phyloP scores from a whole-genome alignment of 2,329 filamentous ascomycete genomes.

The Cladosporium sp. region DNA sequence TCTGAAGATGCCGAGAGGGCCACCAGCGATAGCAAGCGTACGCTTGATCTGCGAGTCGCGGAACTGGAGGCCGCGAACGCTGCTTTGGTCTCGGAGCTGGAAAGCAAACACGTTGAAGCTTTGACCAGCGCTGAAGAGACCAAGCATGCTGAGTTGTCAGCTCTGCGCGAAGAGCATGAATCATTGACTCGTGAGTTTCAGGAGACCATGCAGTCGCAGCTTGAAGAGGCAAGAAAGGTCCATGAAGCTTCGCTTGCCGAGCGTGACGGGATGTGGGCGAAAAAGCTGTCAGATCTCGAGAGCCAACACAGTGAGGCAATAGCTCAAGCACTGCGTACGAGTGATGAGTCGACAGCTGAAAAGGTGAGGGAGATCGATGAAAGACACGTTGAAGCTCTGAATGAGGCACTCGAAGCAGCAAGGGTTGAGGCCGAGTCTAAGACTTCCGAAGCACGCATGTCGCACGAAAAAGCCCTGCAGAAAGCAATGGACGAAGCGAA shows the following conservation, averaged over 20 bases:
- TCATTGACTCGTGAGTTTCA: constrained; percentile 4
- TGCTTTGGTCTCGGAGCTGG: constrained; percentile 6
- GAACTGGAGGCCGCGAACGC: constrained; percentile 17
- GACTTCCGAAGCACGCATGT: constrained; percentile 13
- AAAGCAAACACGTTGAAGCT: constrained; percentile 13
- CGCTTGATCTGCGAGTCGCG: constrained; percentile 12
- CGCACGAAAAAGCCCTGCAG: constrained; percentile 15
- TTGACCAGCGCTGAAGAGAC: constrained; percentile 12
- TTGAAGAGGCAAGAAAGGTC: constrained; percentile 15
- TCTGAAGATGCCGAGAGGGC: constrained; percentile 13
- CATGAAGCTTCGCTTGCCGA: constrained; percentile 19
- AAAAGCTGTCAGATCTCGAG: constrained; percentile 17
- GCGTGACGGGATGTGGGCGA: constrained; percentile 19
- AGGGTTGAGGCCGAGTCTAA: constrained; percentile 16
- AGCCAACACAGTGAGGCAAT: constrained; percentile 16
- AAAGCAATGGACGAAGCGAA: constrained; percentile 8
- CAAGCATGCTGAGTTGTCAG: constrained; percentile 15
- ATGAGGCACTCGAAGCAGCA: constrained; percentile 16
- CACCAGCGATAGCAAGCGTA: constrained; percentile 4
- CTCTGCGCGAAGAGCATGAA: constrained; percentile 15
- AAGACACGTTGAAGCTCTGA: constrained; percentile 16
- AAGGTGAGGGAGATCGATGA: constrained; percentile 17
- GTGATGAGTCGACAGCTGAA: constrained; percentile 14
- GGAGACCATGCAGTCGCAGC: neutral
- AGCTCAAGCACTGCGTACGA: constrained; percentile 14